Evolutionary conservation across 129 eudicot species (phyloP).

Genomic region (Logfia minima): DNA sequence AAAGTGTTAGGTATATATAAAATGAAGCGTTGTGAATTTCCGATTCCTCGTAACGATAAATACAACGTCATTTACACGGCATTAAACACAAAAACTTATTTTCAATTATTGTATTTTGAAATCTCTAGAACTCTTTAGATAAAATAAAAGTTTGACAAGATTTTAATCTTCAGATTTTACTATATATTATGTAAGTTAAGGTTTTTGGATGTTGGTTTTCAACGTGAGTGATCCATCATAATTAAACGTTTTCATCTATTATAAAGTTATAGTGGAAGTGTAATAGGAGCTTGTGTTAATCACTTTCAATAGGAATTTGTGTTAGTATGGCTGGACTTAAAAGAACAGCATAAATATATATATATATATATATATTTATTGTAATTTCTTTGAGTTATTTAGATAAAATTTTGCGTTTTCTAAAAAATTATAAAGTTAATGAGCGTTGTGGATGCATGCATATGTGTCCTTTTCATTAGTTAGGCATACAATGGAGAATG

Average conservation of each 20-base stretch:
- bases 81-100: not conserved
- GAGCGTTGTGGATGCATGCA: not conserved
- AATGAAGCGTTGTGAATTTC: no score
- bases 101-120: not conserved
- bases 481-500: no score
- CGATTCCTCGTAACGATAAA: not conserved
- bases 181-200: not conserved
- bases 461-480: not conserved
- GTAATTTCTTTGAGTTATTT: no score
- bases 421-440: no score
- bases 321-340: no score
- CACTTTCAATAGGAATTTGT: no score
- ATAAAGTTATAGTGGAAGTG: no score
- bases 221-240: not conserved
- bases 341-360: no score
- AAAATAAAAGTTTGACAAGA: not conserved
- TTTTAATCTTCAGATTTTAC: not conserved
- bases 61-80: not conserved
- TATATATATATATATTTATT: no score
- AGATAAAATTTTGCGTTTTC: no score
- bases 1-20: no score
- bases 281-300: no score
- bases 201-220: not conserved
- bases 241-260: constrained; percentile 1
- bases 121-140: not conserved